phyloP scores from a whole-genome alignment of 345 rosid genomes.

The Arabis alpina region DNA sequence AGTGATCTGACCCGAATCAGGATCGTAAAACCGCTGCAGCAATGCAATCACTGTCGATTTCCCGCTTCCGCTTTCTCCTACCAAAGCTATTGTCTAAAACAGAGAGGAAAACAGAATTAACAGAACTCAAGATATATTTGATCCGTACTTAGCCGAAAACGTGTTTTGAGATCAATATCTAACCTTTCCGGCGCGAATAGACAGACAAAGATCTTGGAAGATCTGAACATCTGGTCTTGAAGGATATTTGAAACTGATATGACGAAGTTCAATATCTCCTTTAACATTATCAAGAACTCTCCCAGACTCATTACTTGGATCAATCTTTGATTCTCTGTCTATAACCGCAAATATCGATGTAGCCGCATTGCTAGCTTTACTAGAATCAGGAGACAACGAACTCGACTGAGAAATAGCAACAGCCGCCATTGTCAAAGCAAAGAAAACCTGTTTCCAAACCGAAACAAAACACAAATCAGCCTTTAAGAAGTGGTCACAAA shows the following conservation, averaged over 20 bases:
- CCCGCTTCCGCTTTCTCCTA: constrained; percentile 90
- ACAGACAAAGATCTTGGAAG: constrained; percentile 61
- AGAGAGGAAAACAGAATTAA: not conserved
- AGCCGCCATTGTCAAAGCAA: constrained; percentile 70
- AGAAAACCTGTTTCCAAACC: constrained; percentile 57
- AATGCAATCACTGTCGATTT: constrained; percentile 76
- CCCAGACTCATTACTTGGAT: constrained; percentile 77
- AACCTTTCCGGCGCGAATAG: constrained; percentile 81
- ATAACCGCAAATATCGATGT: constrained; percentile 73
- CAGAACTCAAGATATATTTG: not conserved
- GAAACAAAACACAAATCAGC: not conserved
- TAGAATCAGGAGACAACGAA: constrained; percentile 64
- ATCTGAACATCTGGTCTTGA: constrained; percentile 74
- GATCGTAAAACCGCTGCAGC: constrained; percentile 80
- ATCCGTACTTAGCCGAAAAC: not conserved
- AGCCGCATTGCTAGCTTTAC: constrained; percentile 61
- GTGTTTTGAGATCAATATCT: not conserved
- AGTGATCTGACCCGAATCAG: constrained; percentile 71
- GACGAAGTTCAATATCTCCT: constrained; percentile 74
- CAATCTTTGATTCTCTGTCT: constrained; percentile 67
- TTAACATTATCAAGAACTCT: constrained; percentile 50
- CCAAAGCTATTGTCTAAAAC: constrained; percentile 77
- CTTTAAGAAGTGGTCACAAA: constrained; percentile 1
- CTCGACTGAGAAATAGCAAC: constrained; percentile 73
- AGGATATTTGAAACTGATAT: constrained; percentile 75